Conservation (phyloP, 169 alveolate species). For the Cyclospora cayetanensis region DNA sequence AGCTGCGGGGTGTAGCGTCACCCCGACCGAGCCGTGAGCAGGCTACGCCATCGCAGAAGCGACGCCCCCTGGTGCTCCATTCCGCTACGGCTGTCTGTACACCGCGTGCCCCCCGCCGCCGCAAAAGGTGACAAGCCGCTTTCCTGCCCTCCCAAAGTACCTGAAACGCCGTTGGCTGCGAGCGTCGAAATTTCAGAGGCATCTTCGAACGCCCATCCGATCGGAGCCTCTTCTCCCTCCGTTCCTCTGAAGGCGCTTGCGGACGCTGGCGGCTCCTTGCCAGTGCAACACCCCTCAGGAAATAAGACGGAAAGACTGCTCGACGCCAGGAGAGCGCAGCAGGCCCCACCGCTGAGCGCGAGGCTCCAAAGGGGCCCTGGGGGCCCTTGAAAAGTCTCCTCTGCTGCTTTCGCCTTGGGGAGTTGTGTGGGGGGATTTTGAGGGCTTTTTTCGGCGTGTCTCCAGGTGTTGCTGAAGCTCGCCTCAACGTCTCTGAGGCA, state of each 20-base stretch:
- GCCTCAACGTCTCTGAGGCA: not conserved
- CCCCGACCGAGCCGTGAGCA: not conserved
- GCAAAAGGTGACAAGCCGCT: not conserved
- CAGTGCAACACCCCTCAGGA: not conserved
- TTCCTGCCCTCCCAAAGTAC: not conserved
- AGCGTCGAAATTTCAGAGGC: not conserved
- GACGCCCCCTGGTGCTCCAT: not conserved
- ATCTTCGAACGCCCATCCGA: not conserved
- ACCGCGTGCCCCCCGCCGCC: not conserved
- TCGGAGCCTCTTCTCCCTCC: not conserved
- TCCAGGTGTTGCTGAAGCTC: not conserved
- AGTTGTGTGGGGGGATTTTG: no score
- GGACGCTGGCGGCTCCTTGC: not conserved
- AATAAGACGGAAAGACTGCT: not conserved
- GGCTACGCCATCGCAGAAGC: not conserved
- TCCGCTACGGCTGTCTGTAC: no score
- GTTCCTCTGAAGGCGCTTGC: not conserved
- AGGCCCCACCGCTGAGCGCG: conserved; percentile 30
- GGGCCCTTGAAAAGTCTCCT: not conserved
- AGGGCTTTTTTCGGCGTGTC: not conserved
- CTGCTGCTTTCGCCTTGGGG: not conserved
- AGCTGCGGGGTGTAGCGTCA: not conserved
- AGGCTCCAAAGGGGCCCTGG: conserved; percentile 49
- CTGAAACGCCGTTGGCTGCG: not conserved
- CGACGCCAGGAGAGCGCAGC: conserved; percentile 39